phyloP scores from a whole-genome alignment of 2,329 filamentous ascomycete species.

The Claviceps spartinae region DNA sequence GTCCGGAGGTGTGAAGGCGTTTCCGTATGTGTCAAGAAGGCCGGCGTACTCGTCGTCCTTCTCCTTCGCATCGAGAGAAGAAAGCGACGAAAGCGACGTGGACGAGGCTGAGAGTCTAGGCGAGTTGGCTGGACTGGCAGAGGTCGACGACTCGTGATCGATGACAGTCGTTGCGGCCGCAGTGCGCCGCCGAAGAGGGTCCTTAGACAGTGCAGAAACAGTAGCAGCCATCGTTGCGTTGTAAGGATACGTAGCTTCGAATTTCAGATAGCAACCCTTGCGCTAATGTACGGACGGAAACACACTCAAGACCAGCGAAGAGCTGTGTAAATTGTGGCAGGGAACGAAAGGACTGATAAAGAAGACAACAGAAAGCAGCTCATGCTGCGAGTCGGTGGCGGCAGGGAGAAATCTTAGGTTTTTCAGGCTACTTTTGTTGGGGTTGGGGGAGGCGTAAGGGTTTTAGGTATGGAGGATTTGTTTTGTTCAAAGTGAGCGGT shows the following conservation, averaged over 20 bases:
- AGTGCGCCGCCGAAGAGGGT: conserved; percentile 34
- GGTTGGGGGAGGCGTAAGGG: not conserved
- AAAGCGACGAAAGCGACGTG: conserved; percentile 84
- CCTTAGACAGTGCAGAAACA: conserved; percentile 27
- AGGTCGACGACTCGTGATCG: conserved; percentile 40
- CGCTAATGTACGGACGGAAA: not conserved
- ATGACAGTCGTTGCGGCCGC: conserved; percentile 33
- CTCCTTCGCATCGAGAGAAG: conserved; percentile 42
- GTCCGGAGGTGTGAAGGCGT: conserved; percentile 84
- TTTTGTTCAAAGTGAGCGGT: not conserved
- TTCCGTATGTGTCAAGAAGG: conserved; percentile 85
- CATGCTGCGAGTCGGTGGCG: not conserved
- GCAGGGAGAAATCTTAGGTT: not conserved
- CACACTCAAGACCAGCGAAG: not conserved
- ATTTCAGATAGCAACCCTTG: not conserved
- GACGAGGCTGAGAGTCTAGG: conserved; percentile 58
- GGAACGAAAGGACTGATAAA: not conserved
- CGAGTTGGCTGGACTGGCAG: conserved; percentile 45
- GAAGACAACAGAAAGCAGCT: not conserved
- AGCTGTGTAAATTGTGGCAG: not conserved
- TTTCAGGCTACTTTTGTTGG: not conserved
- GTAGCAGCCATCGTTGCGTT: conserved; percentile 30
- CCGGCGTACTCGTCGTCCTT: conserved; percentile 38
- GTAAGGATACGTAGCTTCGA: not conserved
- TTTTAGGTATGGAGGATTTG: not conserved